Evolutionary conservation across 1,284 basidiomycete species (phyloP).

Genomic region (Cutaneotrichosporon sp.): DNA sequence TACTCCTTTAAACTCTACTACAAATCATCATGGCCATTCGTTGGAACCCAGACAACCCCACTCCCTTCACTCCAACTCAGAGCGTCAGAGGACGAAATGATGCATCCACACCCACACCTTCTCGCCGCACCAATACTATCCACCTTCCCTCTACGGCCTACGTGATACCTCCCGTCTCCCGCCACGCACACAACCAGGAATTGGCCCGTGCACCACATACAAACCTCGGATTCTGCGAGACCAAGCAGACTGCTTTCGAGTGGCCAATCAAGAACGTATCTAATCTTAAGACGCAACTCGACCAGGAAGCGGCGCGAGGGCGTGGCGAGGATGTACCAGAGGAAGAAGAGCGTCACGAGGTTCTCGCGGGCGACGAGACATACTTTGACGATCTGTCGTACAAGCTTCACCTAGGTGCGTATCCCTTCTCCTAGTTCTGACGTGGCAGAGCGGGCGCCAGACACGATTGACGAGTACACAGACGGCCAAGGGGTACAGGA

Average conservation of each 20-base stretch:
- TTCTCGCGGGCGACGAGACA: constrained; percentile 62
- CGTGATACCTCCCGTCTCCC: background rate
- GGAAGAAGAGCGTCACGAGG: constrained; percentile 58
- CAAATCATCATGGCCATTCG: background rate
- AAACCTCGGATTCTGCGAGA: constrained; percentile 20
- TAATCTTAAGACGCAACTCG: constrained; percentile 28
- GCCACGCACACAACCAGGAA: background rate
- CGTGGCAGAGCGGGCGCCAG: constrained; percentile 19
- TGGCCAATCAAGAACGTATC: constrained; percentile 30
- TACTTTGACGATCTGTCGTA: constrained; percentile 69
- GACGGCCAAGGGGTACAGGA: constrained; percentile 8
- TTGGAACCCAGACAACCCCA: constrained; percentile 27
- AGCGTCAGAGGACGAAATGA: background rate
- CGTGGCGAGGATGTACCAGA: constrained; percentile 22
- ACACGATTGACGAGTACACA: background rate
- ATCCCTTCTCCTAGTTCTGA: constrained; percentile 5
- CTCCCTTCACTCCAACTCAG: constrained; percentile 6
- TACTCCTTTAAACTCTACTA: background rate
- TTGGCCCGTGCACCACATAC: constrained; percentile 1
- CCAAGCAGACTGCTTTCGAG: constrained; percentile 31
- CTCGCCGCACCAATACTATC: constrained; percentile 15
- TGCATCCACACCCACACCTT: constrained; percentile 20
- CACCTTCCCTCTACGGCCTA: constrained; percentile 25
- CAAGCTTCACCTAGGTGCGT: constrained; percentile 57
- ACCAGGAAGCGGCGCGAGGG: constrained; percentile 21